A percentile compares a stretch with the other conserved stretches of the same genome.
These are phyloP conservation scores for Tricharina praecox DNA, from an alignment of 495 filamentous ascomycete species.

Conservation along the genomic window DNA sequence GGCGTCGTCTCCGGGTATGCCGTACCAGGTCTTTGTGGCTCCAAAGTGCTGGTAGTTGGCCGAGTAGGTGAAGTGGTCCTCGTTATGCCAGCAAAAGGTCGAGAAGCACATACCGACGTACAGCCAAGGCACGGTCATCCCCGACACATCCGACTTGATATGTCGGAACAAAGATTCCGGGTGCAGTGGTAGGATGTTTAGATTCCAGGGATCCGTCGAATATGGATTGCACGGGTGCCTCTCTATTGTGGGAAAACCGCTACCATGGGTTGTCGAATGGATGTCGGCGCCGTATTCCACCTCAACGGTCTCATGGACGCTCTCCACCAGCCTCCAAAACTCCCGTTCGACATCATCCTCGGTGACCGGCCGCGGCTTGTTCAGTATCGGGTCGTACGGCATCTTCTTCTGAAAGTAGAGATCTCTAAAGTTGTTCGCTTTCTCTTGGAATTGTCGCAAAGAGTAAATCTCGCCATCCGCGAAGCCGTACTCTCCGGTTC, in stretches of 20 bases:
- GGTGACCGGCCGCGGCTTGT: conserved; percentile 59
- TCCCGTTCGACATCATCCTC: conserved; percentile 95
- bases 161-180: conserved; percentile 86
- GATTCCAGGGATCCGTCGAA: conserved; percentile 83
- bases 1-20: conserved; percentile 83
- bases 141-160: conserved; percentile 97
- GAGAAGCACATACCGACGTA: conserved; percentile 99
- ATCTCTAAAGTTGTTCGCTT: conserved; percentile 85
- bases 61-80: conserved; percentile 96
- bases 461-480: conserved; percentile 96
- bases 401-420: conserved; percentile 80
- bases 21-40: conserved; percentile 98
- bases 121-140: conserved; percentile 98
- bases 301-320: conserved; percentile 83
- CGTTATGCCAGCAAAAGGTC: conserved; percentile 98
- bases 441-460: conserved; percentile 88
- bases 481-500: conserved; percentile 92
- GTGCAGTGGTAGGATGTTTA: conserved; percentile 83
- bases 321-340: conserved; percentile 91
- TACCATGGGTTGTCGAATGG: conserved; percentile 94
- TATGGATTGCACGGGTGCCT: conserved; percentile 74
- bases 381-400: conserved; percentile 72
- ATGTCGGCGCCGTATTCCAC: conserved; percentile 98
- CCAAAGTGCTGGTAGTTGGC: conserved; percentile 98
- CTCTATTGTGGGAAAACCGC: conserved; percentile 91